Conservation (phyloP, 2,329 filamentous ascomycete species). For the Aspergillus pseudoglaucus region DNA sequence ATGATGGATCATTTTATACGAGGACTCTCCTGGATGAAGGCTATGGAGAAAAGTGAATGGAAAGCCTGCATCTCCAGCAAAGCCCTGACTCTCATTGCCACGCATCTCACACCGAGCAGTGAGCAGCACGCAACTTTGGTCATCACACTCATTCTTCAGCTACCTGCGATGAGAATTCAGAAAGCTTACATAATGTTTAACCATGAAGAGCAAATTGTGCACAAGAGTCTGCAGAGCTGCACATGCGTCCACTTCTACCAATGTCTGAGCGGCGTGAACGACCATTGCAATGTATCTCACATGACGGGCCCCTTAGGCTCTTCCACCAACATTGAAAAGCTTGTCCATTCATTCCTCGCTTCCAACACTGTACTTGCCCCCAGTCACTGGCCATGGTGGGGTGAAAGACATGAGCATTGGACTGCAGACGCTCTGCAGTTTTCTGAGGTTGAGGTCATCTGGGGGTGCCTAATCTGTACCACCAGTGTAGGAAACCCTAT, state of each 20-base stretch:
- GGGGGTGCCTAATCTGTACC: not conserved
- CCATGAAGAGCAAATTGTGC: not conserved
- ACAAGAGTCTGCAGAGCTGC: not conserved
- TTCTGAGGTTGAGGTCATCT: not conserved
- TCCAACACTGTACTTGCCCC: not conserved
- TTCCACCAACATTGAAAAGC: not conserved
- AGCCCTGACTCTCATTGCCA: not conserved
- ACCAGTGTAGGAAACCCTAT: not conserved
- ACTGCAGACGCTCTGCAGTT: not conserved
- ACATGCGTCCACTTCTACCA: not conserved
- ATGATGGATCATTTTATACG: not conserved
- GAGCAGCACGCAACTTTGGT: not conserved
- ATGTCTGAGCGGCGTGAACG: not conserved
- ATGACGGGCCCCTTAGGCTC: not conserved
- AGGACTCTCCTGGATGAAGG: not conserved
- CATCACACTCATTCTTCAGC: not conserved
- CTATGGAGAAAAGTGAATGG: not conserved
- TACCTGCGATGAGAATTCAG: not conserved
- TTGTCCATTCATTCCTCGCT: not conserved
- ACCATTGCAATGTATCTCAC: not conserved
- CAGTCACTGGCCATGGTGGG: not conserved
- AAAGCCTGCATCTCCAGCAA: not conserved
- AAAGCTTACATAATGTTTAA: not conserved
- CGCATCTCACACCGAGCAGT: not conserved
- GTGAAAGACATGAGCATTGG: not conserved